Evolutionary conservation across 768 basidiomycete genomes (phyloP).

Genomic region (Trametes maxima): DNA sequence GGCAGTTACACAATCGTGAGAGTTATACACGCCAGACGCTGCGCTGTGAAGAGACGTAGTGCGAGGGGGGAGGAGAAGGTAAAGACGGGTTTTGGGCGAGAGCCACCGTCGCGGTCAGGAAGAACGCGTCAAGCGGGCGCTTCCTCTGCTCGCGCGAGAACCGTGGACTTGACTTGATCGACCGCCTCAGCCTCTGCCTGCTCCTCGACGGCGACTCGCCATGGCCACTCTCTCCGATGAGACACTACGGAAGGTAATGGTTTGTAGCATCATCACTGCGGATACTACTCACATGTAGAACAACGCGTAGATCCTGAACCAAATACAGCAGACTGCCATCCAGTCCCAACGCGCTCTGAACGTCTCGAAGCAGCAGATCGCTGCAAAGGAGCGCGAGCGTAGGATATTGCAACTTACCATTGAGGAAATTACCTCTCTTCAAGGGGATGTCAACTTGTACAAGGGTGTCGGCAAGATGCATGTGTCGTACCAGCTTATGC

Average conservation of each 20-base stretch:
- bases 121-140: slow-evolving; percentile 24
- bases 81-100: slow-evolving; percentile 13
- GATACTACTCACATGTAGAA: neutral
- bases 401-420: slow-evolving; percentile 89
- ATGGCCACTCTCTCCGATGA: slow-evolving; percentile 58
- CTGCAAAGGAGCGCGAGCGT: slow-evolving; percentile 84
- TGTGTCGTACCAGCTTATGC: slow-evolving; percentile 26
- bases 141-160: slow-evolving; percentile 7
- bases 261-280: neutral
- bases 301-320: slow-evolving; percentile 73
- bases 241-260: slow-evolving; percentile 71
- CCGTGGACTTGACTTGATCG: slow-evolving; percentile 4
- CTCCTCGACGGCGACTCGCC: slow-evolving; percentile 2
- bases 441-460: slow-evolving; percentile 80
- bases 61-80: neutral
- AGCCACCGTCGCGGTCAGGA: slow-evolving; percentile 22
- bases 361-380: slow-evolving; percentile 71
- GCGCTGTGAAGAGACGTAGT: neutral
- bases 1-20: neutral
- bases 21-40: neutral
- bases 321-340: slow-evolving; percentile 90
- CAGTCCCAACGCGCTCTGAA: slow-evolving; percentile 81
- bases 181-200: neutral
- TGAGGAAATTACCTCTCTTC: slow-evolving; percentile 73
- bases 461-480: slow-evolving; percentile 97